A percentile compares a stretch with the other conserved stretches of the same genome.
phyloP scores from a whole-genome alignment of 2,329 filamentous ascomycete genomes.

The Aureobasidium vineae region DNA sequence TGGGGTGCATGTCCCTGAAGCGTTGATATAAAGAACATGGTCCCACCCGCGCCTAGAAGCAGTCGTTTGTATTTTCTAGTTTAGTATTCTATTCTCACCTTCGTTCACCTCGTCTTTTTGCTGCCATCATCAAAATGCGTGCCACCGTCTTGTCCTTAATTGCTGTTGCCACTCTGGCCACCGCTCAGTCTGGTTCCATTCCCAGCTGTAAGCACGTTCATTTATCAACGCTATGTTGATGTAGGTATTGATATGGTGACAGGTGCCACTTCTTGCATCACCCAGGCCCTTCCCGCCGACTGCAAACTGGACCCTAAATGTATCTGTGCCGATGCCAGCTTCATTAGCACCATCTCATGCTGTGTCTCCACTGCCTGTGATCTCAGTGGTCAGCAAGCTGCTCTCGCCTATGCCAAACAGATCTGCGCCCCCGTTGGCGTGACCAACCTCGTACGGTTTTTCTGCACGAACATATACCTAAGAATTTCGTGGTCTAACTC shows the following conservation, averaged over 20 bases:
- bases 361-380: constrained; percentile 24
- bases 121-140: not conserved
- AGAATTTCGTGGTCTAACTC: not conserved
- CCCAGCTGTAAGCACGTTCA: constrained; percentile 3
- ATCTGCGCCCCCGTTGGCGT: constrained; percentile 23
- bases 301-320: constrained; percentile 22
- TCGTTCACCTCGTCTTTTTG: not conserved
- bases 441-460: constrained; percentile 17
- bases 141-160: not conserved
- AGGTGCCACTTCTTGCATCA: constrained; percentile 10
- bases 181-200: constrained; percentile 11
- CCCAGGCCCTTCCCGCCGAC: constrained; percentile 4
- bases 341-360: constrained; percentile 25
- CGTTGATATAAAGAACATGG: not conserved
- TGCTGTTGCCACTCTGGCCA: constrained; percentile 11
- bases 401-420: constrained; percentile 9
- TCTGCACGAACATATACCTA: not conserved
- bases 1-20: not conserved
- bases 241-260: not conserved
- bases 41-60: not conserved
- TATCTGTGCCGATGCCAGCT: constrained; percentile 18
- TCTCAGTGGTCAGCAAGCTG: constrained; percentile 3
- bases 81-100: not conserved
- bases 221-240: not conserved
- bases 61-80: not conserved